phyloP scores from a whole-genome alignment of 306 rosid species.

The Sphenostylis stenocarpa region DNA sequence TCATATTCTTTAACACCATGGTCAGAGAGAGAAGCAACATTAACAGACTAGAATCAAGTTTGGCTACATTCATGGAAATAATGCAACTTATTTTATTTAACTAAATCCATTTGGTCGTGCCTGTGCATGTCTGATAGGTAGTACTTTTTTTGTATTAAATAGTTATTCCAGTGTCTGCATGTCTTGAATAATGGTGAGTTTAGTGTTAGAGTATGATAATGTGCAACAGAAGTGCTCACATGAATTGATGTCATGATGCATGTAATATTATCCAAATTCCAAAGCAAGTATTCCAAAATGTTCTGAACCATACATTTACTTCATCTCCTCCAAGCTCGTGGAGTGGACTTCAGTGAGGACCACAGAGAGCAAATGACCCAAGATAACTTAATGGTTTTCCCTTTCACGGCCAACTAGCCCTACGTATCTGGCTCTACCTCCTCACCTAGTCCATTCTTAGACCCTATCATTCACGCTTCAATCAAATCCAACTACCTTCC shows the following conservation, averaged over 20 bases:
- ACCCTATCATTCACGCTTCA: background rate
- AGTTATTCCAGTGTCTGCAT: no score
- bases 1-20: background rate
- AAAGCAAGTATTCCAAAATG: no score
- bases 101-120: background rate
- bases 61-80: background rate
- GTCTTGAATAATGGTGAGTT: background rate
- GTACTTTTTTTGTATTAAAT: no score
- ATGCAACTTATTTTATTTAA: background rate
- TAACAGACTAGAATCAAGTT: no score
- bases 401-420: background rate
- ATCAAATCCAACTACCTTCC: background rate
- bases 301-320: constrained; percentile 4
- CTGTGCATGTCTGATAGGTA: background rate
- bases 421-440: background rate
- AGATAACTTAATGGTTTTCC: background rate
- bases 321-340: background rate
- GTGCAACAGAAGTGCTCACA: background rate
- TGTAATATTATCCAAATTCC: no score
- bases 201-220: background rate
- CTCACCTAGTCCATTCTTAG: background rate
- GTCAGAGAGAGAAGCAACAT: background rate
- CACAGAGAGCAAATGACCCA: background rate
- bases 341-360: background rate
- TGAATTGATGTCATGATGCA: no score